Base-by-base conservation (phyloP, 208 protist species). In the Naegleria lovaniensis region DNA sequence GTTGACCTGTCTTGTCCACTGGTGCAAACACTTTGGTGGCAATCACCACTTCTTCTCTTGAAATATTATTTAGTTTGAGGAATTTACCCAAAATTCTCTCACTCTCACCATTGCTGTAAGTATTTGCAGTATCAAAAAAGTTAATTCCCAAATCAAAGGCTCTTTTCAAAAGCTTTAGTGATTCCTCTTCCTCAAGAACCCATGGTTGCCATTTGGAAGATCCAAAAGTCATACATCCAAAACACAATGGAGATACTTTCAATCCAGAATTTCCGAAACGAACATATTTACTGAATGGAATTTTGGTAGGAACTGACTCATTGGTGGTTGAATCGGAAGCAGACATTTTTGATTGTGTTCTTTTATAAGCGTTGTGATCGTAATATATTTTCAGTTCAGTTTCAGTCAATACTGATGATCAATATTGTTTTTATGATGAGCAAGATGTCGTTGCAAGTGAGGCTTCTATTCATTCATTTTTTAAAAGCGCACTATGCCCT, bases 21-120 rank as follows among this genome's bases (percentile, higher is more conserved):
- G 38, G 38, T 43, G 11, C 13, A 33, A 85, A 85, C 2, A 85
- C 79, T 25, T 85, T 85, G 13, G 79, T 85, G 2, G 79, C 79
- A 85, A 85, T 43, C 4, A 85, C 79, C 7, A 85, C 36, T 43
- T 85, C 13, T 25, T 85, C 79, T 79, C 67, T 79, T 33, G 67
- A 3, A 36, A 79, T 79, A 6, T 79, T 29, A 36, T 79, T 79
- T 9, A 43, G 1, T 25, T 43, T 85, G 22, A 85, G 7, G n/a
- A 85, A 85, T 16, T 85, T 85, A 11, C 79, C 79, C 11, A 85
- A 85, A 43, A 43, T 85, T 43, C 36, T 85, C n/a, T 85, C 79
- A 85, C 79, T 79, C n/a, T 79, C 67, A 15, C 67, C 67, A 79
- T 79, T 79, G 4, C 36, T 43, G 41, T 85, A 85, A 25, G 41